Base-by-base conservation (phyloP, 106 monocot species). In the Dendrobium catenatum region DNA sequence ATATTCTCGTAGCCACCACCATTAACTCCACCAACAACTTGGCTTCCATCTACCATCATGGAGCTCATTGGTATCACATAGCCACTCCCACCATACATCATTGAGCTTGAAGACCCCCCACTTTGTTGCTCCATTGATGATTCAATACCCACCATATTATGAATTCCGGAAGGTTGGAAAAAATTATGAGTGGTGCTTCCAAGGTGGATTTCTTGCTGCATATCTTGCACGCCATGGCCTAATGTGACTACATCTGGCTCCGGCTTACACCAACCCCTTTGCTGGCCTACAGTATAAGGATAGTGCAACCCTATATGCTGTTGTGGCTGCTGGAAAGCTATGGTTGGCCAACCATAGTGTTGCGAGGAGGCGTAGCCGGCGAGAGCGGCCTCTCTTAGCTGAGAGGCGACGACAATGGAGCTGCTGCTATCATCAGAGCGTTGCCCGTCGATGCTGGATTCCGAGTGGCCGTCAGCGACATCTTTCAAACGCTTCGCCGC, bases 401-500 rank as follows among this genome's bases (percentile, higher is more conserved):
- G 81, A 13, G 81, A 86, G 6, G 73, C 76, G 26, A 42, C 72
- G 46, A 51, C 88, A 81, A 16, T 79, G 82, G 0, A 82, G 84
- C 33, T 86, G 86, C 6, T 13, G 22, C 40, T 49, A 42, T 86
- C 68, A 51, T 51, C 51, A 15, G 51, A 51, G 10, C 51, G 13
- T 51, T 51, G 51, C 13, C 51, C 51, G 13, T 51, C 51, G 51
- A 51, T 51, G 41, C 75, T 77, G 2, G 78, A 81, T 10, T 90
- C 90, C 1, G 85, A 49, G 76, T 89, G 84, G 27, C 31, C 31
- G 31, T 88, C 91, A 0, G 89, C 77, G 15, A 78, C 86, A 5
- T 94, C 94, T 79, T 96, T 96, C 41, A 92, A 81, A 0, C 91
- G 90, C 88, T 88, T 90, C 1, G 91, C 92, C 2, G 92, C 86